phyloP scores from a whole-genome alignment of 768 basidiomycete genomes.

The Mrakia frigida region DNA sequence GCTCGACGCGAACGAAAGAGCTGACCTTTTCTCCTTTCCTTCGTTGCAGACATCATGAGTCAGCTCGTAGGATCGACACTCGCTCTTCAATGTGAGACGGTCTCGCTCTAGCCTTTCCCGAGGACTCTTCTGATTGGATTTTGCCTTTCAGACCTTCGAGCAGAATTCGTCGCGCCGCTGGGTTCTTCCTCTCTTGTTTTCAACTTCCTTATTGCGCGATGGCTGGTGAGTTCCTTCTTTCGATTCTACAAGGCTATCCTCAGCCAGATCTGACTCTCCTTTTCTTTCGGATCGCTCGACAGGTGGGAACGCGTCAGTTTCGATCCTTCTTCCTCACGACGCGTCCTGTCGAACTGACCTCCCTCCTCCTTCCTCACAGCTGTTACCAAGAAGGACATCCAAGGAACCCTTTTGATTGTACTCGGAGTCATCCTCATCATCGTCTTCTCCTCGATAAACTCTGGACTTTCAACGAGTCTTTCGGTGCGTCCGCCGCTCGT shows the following conservation, averaged over 20 bases:
- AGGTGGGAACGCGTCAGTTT: conserved; percentile 27
- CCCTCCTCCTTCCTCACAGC: background rate
- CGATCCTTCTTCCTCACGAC: background rate
- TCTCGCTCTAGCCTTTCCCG: too few relatives aligned
- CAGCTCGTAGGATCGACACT: conserved; percentile 26
- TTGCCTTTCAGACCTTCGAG: background rate
- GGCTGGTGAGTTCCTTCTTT: conserved; percentile 3
- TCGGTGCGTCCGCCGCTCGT: conserved; percentile 6
- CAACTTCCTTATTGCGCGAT: conserved; percentile 29
- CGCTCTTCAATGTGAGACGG: conserved; percentile 10
- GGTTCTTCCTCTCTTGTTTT: conserved; percentile 15
- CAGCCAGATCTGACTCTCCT: background rate
- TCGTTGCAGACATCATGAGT: conserved; percentile 1
- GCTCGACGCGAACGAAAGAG: background rate
- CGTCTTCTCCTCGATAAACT: conserved; percentile 27
- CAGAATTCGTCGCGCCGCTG: conserved; percentile 29
- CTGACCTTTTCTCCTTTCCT: too few relatives aligned
- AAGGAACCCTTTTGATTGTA: conserved; percentile 26
- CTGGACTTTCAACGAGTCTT: conserved; percentile 27
- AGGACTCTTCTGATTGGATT: too few relatives aligned
- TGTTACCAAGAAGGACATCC: conserved; percentile 17
- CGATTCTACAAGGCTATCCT: too few relatives aligned
- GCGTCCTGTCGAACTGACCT: background rate
- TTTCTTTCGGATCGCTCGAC: background rate
- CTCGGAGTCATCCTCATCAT: conserved; percentile 29